These are phyloP conservation scores for Mycoemilia scoparia DNA, from an alignment of 192 early-diverging fungal species.

Conservation along the genomic window DNA sequence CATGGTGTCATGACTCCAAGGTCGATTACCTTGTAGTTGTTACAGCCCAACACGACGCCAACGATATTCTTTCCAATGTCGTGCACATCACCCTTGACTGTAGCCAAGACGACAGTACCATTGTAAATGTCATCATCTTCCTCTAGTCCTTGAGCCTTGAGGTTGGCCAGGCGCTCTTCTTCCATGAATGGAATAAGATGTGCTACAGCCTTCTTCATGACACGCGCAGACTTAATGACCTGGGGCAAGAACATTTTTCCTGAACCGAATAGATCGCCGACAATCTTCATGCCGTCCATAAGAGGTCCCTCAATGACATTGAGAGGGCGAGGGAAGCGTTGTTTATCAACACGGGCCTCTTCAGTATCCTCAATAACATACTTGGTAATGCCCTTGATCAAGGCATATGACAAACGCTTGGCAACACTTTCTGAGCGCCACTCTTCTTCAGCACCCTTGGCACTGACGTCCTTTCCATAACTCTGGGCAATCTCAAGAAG, in stretches of 20 bases:
- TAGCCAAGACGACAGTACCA: slow-evolving; percentile 81
- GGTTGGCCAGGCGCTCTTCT: slow-evolving; percentile 61
- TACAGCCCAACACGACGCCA: slow-evolving; percentile 90
- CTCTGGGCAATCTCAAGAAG: slow-evolving; percentile 76
- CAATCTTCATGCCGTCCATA: slow-evolving; percentile 85
- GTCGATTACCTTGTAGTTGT: slow-evolving; percentile 90
- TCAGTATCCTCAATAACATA: slow-evolving; percentile 84
- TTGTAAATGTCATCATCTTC: slow-evolving; percentile 62
- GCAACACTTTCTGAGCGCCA: slow-evolving; percentile 65
- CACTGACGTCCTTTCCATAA: slow-evolving; percentile 43
- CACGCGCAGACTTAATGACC: slow-evolving; percentile 90
- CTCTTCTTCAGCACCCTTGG: slow-evolving; percentile 64
- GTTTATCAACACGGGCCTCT: slow-evolving; percentile 61
- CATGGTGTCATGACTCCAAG: slow-evolving; percentile 90
- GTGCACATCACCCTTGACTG: slow-evolving; percentile 95
- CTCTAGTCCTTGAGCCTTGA: slow-evolving; percentile 28
- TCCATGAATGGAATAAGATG: slow-evolving; percentile 91
- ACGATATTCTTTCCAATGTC: slow-evolving; percentile 98
- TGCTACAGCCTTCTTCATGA: slow-evolving; percentile 97
- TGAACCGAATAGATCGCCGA: slow-evolving; percentile 84
- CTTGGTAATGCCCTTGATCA: slow-evolving; percentile 92
- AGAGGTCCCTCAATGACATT: slow-evolving; percentile 94
- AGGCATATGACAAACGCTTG: slow-evolving; percentile 55
- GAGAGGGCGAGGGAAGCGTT: slow-evolving; percentile 67
- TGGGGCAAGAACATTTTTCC: slow-evolving; percentile 99